Evolutionary conservation across 257 asterid genomes (phyloP).

Genomic region (Solanum virginianum): DNA sequence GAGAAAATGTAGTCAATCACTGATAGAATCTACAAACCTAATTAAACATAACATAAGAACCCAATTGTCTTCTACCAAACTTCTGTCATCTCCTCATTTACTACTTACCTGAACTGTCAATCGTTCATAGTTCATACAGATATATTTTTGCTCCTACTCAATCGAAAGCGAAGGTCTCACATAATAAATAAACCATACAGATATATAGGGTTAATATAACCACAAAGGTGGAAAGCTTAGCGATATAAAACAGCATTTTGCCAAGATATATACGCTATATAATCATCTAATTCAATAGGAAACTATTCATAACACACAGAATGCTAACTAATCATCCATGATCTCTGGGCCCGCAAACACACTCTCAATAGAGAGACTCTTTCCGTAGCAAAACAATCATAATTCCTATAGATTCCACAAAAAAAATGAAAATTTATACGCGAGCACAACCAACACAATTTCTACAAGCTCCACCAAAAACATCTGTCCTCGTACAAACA

Average conservation of each 20-base stretch:
- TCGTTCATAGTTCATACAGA: background rate
- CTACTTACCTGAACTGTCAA: too few relatives aligned
- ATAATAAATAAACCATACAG: background rate
- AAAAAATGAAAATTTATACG: background rate
- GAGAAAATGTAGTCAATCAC: too few relatives aligned
- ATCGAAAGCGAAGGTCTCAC: background rate
- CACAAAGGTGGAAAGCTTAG: background rate
- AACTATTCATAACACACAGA: background rate
- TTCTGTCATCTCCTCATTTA: too few relatives aligned
- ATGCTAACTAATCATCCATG: background rate
- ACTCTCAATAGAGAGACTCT: background rate
- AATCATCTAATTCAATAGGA: background rate
- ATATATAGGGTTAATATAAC: background rate
- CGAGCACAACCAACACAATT: too few relatives aligned
- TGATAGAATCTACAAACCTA: too few relatives aligned
- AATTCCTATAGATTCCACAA: background rate
- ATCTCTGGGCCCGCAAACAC: background rate
- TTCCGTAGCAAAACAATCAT: background rate
- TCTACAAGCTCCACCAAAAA: too few relatives aligned
- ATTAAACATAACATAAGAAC: too few relatives aligned
- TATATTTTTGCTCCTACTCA: background rate
- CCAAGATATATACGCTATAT: background rate
- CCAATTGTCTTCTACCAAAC: too few relatives aligned
- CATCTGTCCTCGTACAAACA: too few relatives aligned
- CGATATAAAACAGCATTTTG: background rate